Base-by-base conservation (phyloP, 2,329 filamentous ascomycete species). In the Cytospora piceae region DNA sequence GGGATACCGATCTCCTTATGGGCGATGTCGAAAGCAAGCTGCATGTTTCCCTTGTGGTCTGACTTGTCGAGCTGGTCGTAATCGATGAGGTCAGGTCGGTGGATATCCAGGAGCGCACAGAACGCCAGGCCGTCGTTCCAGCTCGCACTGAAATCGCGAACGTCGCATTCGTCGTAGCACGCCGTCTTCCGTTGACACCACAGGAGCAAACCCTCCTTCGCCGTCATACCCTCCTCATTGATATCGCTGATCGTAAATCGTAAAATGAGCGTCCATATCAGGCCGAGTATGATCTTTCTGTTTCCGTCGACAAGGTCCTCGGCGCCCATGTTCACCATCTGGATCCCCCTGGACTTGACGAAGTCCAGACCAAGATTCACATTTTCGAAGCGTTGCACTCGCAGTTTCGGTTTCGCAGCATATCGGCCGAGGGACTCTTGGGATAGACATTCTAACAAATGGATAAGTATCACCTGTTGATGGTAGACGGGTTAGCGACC, bases 111-210 rank as follows among this genome's bases (percentile, higher is more conserved):
- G 65, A 99, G 83, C 32, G 95, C 95, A 76, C 95, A 99, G 75
- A 99, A 99, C 54, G 95, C 95, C 66, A 99, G 83, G 12, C 95
- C 95, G 76, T 99, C 92, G 75, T 97, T 99, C 95, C 95, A 99
- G 78, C 95, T 98, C 39, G 84, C 83, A 65, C 93, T 97, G 77
- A 99, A 99, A 79, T 99, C 94, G 62, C 92, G 87, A 49, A 99
- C 93, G 71, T 98, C 91, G 27, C 99, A 94, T 75, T 96, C 95
- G 67, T 97, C 94, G 77, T 99, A 99, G 79, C 95, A 99, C 9
- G 95, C 95, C 34, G 95, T 99, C 81, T 99, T 99, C 72, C 95
- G 86, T 80, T 99, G 94, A 82, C 95, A 99, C 95, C 95, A 99
- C 29, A 99, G 81, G 65, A 99, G 80, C 73, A 99, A 81, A 69